Percentiles rank a stretch among this genome's conserved stretches.
Conservation (phyloP, 345 rosid species). For the Eucalyptus camaldulensis region DNA sequence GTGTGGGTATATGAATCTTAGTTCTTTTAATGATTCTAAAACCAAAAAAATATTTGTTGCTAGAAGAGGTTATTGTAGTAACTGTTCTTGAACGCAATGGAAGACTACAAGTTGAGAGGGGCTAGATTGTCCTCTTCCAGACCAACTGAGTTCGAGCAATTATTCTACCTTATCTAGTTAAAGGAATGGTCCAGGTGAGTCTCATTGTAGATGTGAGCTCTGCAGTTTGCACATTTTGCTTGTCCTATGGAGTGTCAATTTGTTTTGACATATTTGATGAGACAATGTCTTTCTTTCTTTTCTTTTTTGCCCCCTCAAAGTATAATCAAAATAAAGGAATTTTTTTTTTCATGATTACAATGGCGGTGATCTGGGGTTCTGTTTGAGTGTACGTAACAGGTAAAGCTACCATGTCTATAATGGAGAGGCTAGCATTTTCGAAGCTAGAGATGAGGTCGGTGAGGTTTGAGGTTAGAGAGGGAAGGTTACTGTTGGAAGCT, state of each 20-base stretch:
- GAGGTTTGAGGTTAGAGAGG: slow-evolving; percentile 31
- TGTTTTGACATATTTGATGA: background rate
- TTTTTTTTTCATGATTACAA: background rate
- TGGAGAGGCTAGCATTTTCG: slow-evolving; percentile 30
- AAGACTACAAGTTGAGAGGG: slow-evolving; percentile 43
- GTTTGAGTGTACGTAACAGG: slow-evolving; percentile 17
- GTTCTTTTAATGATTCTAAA: too few species aligned
- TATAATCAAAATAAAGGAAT: background rate
- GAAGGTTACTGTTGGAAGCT: slow-evolving; percentile 51
- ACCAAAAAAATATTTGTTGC: too few species aligned
- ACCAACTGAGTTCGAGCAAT: slow-evolving; percentile 28
- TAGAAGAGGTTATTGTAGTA: slow-evolving; percentile 51
- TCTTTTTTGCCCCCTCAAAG: too few species aligned
- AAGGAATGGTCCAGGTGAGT: slow-evolving; percentile 40
- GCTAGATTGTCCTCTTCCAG: slow-evolving; percentile 46
- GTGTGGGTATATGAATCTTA: too few species aligned
- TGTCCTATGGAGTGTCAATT: slow-evolving; percentile 73
- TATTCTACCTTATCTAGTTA: slow-evolving; percentile 11
- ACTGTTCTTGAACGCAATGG: slow-evolving; percentile 39
- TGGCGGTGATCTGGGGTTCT: too few species aligned
- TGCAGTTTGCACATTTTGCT: slow-evolving; percentile 44
- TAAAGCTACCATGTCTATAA: slow-evolving; percentile 65
- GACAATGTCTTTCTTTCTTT: background rate
- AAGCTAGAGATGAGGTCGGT: slow-evolving; percentile 30
- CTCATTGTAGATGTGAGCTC: slow-evolving; percentile 50